These are phyloP conservation scores for Beauveria sp. DNA, from an alignment of 2,329 filamentous ascomycete species.

Conservation along the genomic window DNA sequence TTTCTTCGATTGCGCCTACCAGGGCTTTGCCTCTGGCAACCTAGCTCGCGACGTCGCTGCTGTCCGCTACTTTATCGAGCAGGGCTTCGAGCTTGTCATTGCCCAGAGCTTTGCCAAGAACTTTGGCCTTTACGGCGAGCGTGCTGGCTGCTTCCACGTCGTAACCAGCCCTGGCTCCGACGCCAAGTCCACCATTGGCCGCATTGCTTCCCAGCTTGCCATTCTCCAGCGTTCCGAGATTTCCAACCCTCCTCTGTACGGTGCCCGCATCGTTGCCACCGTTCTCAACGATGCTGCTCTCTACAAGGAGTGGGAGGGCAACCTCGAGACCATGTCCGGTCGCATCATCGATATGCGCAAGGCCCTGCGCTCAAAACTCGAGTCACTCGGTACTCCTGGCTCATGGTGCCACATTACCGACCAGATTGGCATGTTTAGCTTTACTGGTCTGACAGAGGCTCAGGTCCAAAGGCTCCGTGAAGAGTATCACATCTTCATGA, in stretches of 20 bases:
- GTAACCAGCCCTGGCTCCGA: constrained; percentile 67
- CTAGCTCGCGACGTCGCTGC: constrained; percentile 79
- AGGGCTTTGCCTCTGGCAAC: constrained; percentile 92
- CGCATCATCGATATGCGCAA: constrained; percentile 90
- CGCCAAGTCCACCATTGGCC: constrained; percentile 49
- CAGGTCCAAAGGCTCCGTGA: constrained; percentile 66
- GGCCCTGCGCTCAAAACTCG: constrained; percentile 68
- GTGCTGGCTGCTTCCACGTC: constrained; percentile 93
- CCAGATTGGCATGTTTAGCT: constrained; percentile 99
- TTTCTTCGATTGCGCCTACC: constrained; percentile 97
- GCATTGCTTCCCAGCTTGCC: constrained; percentile 81
- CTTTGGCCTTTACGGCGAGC: constrained; percentile 94
- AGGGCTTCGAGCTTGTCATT: constrained; percentile 82
- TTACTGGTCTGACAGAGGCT: constrained; percentile 68
- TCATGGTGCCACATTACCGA: constrained; percentile 96
- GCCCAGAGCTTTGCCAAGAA: constrained; percentile 97
- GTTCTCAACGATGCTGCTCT: constrained; percentile 77
- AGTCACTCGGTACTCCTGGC: constrained; percentile 78
- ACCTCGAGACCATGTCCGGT: constrained; percentile 88
- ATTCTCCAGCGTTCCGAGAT: constrained; percentile 97
- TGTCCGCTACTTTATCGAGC: constrained; percentile 88
- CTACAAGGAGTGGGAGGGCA: constrained; percentile 87
- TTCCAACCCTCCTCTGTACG: constrained; percentile 91
- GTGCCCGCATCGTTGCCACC: constrained; percentile 77
- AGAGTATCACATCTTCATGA: constrained; percentile 78